These are phyloP conservation scores for Haplosporangium gracile DNA, from an alignment of 192 early-diverging fungal genomes.

Conservation along the genomic window DNA sequence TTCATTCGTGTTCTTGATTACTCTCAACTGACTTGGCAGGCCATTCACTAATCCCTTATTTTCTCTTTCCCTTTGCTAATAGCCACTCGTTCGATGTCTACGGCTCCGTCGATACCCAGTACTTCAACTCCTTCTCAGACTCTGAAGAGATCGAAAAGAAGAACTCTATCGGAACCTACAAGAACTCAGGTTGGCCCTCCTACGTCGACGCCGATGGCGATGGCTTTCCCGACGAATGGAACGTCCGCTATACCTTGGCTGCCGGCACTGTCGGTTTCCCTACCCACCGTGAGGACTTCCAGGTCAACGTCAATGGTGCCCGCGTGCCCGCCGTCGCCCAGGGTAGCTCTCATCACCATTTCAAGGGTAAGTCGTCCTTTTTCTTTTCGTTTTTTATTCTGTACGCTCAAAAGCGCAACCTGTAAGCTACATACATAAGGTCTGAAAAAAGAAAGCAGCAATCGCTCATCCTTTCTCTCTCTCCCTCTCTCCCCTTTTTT, in stretches of 20 bases:
- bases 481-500: neutral
- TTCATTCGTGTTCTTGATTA: neutral
- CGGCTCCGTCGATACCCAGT: slow-evolving; percentile 66
- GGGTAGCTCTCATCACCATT: slow-evolving; percentile 22
- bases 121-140: slow-evolving; percentile 51
- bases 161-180: slow-evolving; percentile 57
- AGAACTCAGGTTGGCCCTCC: slow-evolving; percentile 55
- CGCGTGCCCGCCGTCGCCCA: slow-evolving; percentile 34
- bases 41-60: neutral
- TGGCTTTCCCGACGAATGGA: slow-evolving; percentile 60
- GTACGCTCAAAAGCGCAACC: neutral
- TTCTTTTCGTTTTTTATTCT: neutral
- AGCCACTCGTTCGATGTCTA: slow-evolving; percentile 68
- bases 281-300: slow-evolving; percentile 50
- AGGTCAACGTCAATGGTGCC: slow-evolving; percentile 28
- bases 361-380: neutral
- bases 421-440: too few relatives aligned
- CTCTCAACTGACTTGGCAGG: neutral
- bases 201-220: slow-evolving; percentile 55
- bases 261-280: slow-evolving; percentile 49
- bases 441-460: neutral
- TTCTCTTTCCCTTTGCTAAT: neutral
- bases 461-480: neutral
- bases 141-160: slow-evolving; percentile 37
- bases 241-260: slow-evolving; percentile 40